Base-by-base conservation (phyloP, 2,329 filamentous ascomycete species). In the Xylariaceae sp. region DNA sequence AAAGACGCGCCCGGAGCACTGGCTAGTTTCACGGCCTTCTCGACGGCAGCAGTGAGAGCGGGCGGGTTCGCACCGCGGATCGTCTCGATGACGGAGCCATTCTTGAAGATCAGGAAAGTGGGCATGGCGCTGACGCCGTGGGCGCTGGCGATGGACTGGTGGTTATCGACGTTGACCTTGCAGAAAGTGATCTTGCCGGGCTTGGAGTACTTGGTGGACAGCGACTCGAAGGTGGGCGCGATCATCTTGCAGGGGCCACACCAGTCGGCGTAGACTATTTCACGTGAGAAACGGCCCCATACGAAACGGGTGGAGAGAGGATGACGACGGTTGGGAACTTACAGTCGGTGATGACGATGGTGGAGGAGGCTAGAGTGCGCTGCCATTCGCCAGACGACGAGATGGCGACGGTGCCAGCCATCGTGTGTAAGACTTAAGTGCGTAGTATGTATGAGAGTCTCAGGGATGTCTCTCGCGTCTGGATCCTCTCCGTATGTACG, bases 161-260 rank as follows among this genome's bases (percentile, higher is more conserved):
- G 91, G 67, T 82, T 80, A 71, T 97, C 92, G 71, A 92, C 90
- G 78, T 97, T 88, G 78, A 97, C 85, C 77, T 96, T 97, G 71
- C 86, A 87, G 73, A 97, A 99, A 51, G 90, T 89, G 70, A 97
- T 88, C 71, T 86, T 87, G 70, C 88, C 88, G 13, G 91, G 87
- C 66, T 91, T 87, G 53, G 91, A 87, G 70, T 94, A 85, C 73
- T 93, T 88, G 60, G 82, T 80, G 52, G 92, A 85, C 60, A 97
- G 86, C 68, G 88, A 85, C 71, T 96, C 90, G 75, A 95, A 97
- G 59, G 89, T 84, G 17, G 93, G 93, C 53, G 90, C 90, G 66
- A 97, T 95, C 72, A 88, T 84, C 77, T 95, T 95, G 83, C 92
- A 97, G 70, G 93, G 92, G 58, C 88, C 89, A 74, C 92, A 97